Evolutionary conservation across 192 early-diverging fungal genomes (phyloP).

Genomic region (Rhizophagus sp.): DNA sequence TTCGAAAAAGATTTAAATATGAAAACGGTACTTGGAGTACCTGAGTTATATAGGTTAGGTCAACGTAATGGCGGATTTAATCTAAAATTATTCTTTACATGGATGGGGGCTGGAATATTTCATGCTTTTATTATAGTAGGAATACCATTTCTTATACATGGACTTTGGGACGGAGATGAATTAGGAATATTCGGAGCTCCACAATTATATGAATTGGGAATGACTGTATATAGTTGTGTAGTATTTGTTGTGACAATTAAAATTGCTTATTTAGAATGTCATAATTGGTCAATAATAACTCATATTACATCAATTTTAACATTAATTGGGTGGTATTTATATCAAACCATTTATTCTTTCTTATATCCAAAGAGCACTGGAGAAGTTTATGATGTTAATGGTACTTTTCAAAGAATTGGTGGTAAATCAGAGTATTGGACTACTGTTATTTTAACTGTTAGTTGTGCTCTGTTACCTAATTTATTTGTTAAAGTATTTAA

Average conservation of each 20-base stretch:
- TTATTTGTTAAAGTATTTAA: conserved; percentile 49
- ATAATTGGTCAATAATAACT: conserved; percentile 61
- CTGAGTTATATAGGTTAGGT: conserved; percentile 73
- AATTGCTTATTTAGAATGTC: conserved; percentile 70
- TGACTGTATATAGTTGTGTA: conserved; percentile 60
- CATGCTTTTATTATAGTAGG: conserved; percentile 54
- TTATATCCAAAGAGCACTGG: conserved; percentile 53
- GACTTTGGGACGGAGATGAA: conserved; percentile 35
- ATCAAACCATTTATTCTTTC: conserved; percentile 62
- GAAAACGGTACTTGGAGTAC: conserved; percentile 62
- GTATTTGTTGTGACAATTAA: conserved; percentile 70
- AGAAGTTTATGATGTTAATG: conserved; percentile 51
- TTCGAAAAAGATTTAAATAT: conserved; percentile 82
- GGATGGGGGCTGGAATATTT: conserved; percentile 56
- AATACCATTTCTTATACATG: conserved; percentile 54
- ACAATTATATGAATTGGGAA: conserved; percentile 57
- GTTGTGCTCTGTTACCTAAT: conserved; percentile 54
- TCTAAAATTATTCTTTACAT: conserved; percentile 49
- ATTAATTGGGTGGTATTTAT: conserved; percentile 61
- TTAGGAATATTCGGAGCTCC: conserved; percentile 42
- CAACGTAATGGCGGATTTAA: conserved; percentile 58
- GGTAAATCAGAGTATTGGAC: conserved; percentile 56
- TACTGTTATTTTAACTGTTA: conserved; percentile 54
- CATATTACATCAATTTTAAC: conserved; percentile 59
- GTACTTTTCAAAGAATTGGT: conserved; percentile 51